Base-by-base conservation (phyloP, 2,329 filamentous ascomycete species). In the Lachnellula cervina region DNA sequence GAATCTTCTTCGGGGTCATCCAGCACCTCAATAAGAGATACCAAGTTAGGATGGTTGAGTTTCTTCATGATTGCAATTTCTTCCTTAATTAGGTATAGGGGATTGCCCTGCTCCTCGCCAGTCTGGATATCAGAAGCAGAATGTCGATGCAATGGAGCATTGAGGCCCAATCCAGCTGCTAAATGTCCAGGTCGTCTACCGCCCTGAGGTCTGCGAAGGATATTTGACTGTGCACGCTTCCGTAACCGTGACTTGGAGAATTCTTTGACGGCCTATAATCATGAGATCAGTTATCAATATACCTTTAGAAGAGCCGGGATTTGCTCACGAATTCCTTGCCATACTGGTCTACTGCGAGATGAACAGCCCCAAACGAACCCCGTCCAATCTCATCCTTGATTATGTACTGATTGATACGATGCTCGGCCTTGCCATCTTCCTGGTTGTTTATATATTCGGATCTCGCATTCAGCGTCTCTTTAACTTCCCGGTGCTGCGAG, bases 61-160 rank as follows among this genome's bases (percentile, higher is more conserved):
- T 97, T 97, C 78, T 97, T 99, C 92, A 99, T 97, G 69, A 97
- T 95, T 56, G 94, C 94, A 66, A 97, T 94, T 72, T 99, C 94
- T 71, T 96, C 89, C 59, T 91, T 88, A 71, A 99, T 97, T 57
- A 97, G 77, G 67, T 89, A 89, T 13, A 97, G 77, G 0, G 93
- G 83, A 66, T 86, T 83, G 25, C 77, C 76, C 63, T 86, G 87
- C 69, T 88, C 86, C 44, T 80, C 80, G 46, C 77, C 74, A 58
- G 80, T 76, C 23, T 74, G 72, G 49, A 77, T 73, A 44, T 82
- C 78, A 6, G 73, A 74, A 7, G 77, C 76, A 9, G 81, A 80
- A 64, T 81, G 78, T 37, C 83, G 77, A 70, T 87, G 66, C 34
- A 69, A 49, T 46, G 68, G 67, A 21, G 65, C 49, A 54, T 69